A percentile compares a stretch with the other conserved stretches of the same genome.
Evolutionary conservation across 129 eudicot genomes (phyloP).

Genomic region (Lactuca saligna): DNA sequence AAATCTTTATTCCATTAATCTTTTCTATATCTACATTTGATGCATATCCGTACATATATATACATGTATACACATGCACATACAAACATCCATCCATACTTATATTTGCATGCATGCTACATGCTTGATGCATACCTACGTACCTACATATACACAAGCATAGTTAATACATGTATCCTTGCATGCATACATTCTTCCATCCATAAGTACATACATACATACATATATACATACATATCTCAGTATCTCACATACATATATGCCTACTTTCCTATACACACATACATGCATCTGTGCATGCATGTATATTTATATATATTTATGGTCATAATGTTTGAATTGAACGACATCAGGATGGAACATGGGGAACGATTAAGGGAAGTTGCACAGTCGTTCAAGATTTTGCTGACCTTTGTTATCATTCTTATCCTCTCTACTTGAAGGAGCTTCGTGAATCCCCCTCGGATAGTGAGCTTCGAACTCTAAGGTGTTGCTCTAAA

Average conservation of each 20-base stretch:
- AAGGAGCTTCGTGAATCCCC: conserved; percentile 80
- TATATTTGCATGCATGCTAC: no score
- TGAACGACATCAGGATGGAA: conserved; percentile 67
- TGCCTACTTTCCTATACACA: no score
- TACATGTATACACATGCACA: neutral
- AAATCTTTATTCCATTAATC: neutral
- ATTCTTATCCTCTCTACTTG: conserved; percentile 79
- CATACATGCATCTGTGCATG: neutral
- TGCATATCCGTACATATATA: neutral
- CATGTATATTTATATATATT: neutral
- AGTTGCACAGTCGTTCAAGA: conserved; percentile 95
- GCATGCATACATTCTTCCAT: no score
- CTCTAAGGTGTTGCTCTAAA: conserved; percentile 51
- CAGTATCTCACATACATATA: no score
- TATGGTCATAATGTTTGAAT: conserved; percentile 8
- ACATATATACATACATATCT: no score
- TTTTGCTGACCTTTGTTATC: conserved; percentile 78
- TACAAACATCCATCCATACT: no score
- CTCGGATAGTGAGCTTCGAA: conserved; percentile 46
- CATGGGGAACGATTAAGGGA: conserved; percentile 92
- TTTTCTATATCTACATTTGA: neutral
- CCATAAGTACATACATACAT: neutral
- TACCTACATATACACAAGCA: neutral
- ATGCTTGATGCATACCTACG: no score
- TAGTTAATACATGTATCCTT: no score